Base-by-base conservation (phyloP, 1,139 yeast species). In the Candida neerlandica region DNA sequence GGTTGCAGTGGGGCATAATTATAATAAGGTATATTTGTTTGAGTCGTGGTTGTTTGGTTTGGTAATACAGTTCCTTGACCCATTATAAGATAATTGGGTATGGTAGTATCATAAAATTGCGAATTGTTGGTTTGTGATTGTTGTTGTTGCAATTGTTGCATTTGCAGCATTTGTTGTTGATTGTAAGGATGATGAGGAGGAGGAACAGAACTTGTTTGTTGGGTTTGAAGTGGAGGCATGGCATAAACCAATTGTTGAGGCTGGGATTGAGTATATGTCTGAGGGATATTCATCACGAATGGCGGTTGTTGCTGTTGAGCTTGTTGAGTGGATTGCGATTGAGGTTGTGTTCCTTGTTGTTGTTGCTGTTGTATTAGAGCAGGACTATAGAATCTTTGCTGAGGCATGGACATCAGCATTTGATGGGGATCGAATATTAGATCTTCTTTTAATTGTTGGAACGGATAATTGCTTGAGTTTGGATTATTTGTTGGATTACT, bases 41-140 rank as follows among this genome's bases (percentile, higher is more conserved):
- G 53, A 29, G n/a, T n/a, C n/a, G 18, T 30, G 40, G 51, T 29
- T 43, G 52, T 44, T 43, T 51, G 53, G 33, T 41, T 51, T 29
- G 53, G 52, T 6, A 51, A 48, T 18, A 48, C 45, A n/a, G 41
- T 41, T 43, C 44, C 49, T 45, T 50, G 64, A 15, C 56, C 57
- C 52, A 60, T 45, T 47, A 59, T 51, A 41, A 59, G 59, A 49
- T 60, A 59, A 46, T 56, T 58, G 34, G 57, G 57, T 12, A 61
- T 61, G 19, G 56, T 51, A 12, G 51, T 47, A 26, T 59, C 63
- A 46, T 51, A 61, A 32, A 50, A 52, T 32, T 53, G 49, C 14
- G 42, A 33, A 18, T n/a, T 27, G 29, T 44, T 35, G 10, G n/a
- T 39, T 27, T 26, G 39, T 3, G 45, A 33, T 30, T 35, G 51